Conservation (phyloP, 176 grass and related monocot genomes). For the Lolium perenne region DNA sequence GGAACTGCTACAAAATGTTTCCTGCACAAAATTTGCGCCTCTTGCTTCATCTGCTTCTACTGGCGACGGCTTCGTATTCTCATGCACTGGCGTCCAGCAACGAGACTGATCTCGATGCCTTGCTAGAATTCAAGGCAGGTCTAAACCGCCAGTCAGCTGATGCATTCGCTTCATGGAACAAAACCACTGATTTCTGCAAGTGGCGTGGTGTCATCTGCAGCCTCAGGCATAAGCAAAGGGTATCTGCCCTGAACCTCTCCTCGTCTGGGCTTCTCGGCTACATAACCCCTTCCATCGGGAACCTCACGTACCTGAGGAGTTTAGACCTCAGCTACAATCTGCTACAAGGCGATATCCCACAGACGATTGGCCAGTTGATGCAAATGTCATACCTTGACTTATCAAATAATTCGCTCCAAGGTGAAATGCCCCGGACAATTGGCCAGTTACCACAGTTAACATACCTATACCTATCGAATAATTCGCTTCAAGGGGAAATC, state of each 20-base stretch:
- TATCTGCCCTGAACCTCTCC: conserved; percentile 29
- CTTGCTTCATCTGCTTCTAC: not conserved
- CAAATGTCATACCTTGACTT: conserved; percentile 16
- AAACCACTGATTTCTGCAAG: not conserved
- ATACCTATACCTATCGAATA: conserved; percentile 37
- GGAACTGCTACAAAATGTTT: conserved; percentile 9
- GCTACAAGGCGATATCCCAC: conserved; percentile 25
- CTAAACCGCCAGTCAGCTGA: not conserved
- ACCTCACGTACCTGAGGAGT: conserved; percentile 33
- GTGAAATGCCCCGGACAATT: conserved; percentile 29
- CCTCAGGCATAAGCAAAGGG: conserved; percentile 13
- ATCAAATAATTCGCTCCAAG: conserved; percentile 32
- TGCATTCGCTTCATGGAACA: conserved; percentile 30
- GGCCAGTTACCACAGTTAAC: not conserved
- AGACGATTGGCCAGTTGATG: not conserved
- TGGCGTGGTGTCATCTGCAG: conserved; percentile 37
- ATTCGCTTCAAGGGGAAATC: conserved; percentile 38
- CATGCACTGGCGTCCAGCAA: not conserved
- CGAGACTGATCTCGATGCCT: conserved; percentile 2
- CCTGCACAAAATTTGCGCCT: not conserved
- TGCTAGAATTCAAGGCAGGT: conserved; percentile 34
- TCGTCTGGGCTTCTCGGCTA: not conserved
- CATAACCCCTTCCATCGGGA: conserved; percentile 26
- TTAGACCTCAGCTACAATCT: conserved; percentile 40
- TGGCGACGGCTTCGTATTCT: not conserved